These are phyloP conservation scores for Monosporascus cannonballus DNA, from an alignment of 2,329 filamentous ascomycete species.

Conservation along the genomic window DNA sequence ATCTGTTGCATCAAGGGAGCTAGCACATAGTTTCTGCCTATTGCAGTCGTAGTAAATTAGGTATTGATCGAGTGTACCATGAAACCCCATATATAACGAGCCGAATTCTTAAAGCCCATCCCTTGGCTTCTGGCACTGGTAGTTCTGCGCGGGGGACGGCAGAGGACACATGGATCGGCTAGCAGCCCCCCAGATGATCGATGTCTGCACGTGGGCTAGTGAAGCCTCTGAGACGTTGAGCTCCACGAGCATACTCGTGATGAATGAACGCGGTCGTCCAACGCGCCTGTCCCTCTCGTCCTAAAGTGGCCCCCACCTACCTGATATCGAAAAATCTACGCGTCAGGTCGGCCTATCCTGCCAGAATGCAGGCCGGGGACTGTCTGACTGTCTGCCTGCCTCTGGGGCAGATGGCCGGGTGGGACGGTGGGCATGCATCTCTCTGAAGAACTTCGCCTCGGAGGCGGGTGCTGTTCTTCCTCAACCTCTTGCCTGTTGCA, in stretches of 20 bases:
- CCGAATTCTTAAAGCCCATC: slow-evolving; percentile 9
- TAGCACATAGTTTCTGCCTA: neutral
- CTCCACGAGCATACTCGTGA: slow-evolving; percentile 11
- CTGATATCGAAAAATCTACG: neutral
- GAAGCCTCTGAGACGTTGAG: slow-evolving; percentile 18
- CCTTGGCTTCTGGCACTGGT: slow-evolving; percentile 2
- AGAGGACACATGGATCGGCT: slow-evolving; percentile 6
- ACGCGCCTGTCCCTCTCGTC: neutral
- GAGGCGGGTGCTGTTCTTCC: neutral
- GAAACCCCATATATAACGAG: neutral
- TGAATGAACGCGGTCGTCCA: slow-evolving; percentile 7
- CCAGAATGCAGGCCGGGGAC: neutral
- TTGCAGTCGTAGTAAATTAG: neutral
- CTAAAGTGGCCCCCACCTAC: neutral
- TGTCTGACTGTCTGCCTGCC: neutral
- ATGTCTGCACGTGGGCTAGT: slow-evolving; percentile 9
- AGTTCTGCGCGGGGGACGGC: neutral
- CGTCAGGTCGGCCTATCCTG: neutral
- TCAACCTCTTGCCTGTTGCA: neutral
- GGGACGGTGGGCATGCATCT: neutral
- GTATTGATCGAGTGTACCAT: neutral
- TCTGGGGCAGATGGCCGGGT: neutral
- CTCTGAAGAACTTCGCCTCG: neutral
- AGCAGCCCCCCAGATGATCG: slow-evolving; percentile 8
- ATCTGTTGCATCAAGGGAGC: neutral